Conservation (phyloP, 176 grass and related monocot species). For the Oryza longistaminata region DNA sequence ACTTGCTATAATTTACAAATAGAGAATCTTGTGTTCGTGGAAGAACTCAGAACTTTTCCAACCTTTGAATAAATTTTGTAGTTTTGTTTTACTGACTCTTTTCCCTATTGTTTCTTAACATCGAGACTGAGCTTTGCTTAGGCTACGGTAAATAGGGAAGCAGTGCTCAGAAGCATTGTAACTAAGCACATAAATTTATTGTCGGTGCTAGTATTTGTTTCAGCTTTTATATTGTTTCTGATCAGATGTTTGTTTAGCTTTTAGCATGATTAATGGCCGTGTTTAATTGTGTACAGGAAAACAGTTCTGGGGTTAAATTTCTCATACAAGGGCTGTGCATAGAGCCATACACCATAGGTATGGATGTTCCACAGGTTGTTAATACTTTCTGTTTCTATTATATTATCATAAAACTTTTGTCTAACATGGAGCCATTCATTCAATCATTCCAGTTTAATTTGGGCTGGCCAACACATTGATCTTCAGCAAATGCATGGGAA, state of each 20-base stretch:
- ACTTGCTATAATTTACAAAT: constrained; percentile 13
- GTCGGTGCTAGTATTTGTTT: background rate
- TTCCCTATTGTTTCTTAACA: background rate
- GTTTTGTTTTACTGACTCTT: background rate
- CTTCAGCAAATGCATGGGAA: background rate
- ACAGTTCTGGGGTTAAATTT: constrained; percentile 28
- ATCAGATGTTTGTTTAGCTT: constrained; percentile 7
- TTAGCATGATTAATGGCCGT: constrained; percentile 6
- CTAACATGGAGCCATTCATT: background rate
- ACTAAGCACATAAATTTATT: background rate
- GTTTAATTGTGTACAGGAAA: constrained; percentile 42
- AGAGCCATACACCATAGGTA: background rate
- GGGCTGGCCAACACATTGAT: background rate
- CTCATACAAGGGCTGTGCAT: background rate
- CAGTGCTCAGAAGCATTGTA: background rate
- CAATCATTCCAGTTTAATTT: background rate
- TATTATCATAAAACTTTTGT: constrained; percentile 18
- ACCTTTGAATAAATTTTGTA: background rate
- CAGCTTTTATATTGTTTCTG: background rate
- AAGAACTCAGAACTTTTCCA: background rate
- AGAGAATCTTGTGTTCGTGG: background rate
- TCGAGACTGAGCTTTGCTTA: background rate
- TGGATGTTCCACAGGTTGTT: constrained; percentile 4
- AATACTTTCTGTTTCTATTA: background rate
- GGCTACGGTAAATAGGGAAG: background rate